Base-by-base conservation (phyloP, 352 stramenopile genomes). In the Pythium grandisporangium region DNA sequence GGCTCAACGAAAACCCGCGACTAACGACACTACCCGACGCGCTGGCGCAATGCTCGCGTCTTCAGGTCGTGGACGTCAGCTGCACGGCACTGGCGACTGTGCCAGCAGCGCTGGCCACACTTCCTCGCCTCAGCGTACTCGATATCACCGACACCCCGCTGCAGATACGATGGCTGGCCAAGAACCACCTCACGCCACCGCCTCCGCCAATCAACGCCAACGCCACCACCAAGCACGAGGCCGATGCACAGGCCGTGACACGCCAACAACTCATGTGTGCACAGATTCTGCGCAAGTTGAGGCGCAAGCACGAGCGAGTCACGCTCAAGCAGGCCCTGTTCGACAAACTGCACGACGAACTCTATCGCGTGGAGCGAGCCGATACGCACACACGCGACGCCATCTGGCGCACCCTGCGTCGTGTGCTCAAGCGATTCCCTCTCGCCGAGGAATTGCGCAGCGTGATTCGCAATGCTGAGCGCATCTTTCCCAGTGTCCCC, bases 401-500 rank as follows among this genome's bases (percentile, higher is more conserved):
- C 14, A 39, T 84, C 2, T 48, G 60, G n/a, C 45, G n/a, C 14
- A 55, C 63, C 34, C 50, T 88, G 24, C 60, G 63, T 34, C 73
- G 58, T 0, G 55, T 85, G 6, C 51, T 85, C 33, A 84, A 86
- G 50, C 53, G 48, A 10, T 86, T 92, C 39, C 66, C 63, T 11
- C 49, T 66, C 13, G 56, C 65, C 1, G 61, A 74, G 17, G 82
- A 95, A 21, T 42, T 96, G 16, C 71, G 58, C n/a, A 78, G 82
- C 14, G 59, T 95, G n/a, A 63, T 90, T 11, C 72, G 82, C 39
- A 87, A 95, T 38, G 73, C 72, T 22, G 71, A 91, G 46, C 63
- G 84, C 22, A 51, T 96, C 14, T 86, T 95, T 20, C 83, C 84
- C 19, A n/a, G n/a, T n/a, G n/a, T n/a, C n/a, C n/a, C n/a, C n/a